Conservation (phyloP, 768 basidiomycete species). For the Termitomyces sp. region DNA sequence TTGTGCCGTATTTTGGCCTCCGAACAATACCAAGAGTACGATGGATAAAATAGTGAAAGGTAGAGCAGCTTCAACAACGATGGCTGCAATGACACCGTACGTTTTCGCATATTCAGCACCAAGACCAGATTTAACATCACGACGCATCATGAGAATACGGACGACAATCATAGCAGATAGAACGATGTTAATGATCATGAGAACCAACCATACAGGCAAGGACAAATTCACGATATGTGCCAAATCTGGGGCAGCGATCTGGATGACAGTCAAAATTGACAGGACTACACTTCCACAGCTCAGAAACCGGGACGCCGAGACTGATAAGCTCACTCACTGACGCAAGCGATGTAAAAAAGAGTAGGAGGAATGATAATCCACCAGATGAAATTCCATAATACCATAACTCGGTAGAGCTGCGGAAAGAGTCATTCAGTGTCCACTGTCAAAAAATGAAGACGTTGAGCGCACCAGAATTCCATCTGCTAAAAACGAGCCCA, state of each 20-base stretch:
- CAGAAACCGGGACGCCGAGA: neutral
- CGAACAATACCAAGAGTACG: constrained; percentile 17
- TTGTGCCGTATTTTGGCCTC: constrained; percentile 14
- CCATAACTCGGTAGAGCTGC: constrained; percentile 9
- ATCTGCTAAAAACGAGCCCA: constrained; percentile 29
- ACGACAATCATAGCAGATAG: constrained; percentile 24
- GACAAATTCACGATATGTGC: constrained; percentile 21
- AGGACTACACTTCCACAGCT: constrained; percentile 17
- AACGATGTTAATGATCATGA: constrained; percentile 25
- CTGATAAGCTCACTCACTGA: constrained; percentile 1
- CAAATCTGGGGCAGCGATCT: constrained; percentile 21
- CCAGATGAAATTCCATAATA: constrained; percentile 6
- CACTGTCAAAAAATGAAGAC: neutral
- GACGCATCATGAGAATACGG: constrained; percentile 25
- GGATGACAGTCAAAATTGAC: constrained; percentile 24
- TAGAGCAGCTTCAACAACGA: constrained; percentile 28
- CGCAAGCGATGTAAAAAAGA: constrained; percentile 7
- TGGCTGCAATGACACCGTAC: constrained; percentile 25
- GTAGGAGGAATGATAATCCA: constrained; percentile 2
- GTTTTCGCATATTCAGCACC: constrained; percentile 19
- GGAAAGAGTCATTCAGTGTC: neutral
- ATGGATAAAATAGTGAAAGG: constrained; percentile 28
- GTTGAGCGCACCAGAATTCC: constrained; percentile 29
- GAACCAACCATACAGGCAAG: constrained; percentile 25
- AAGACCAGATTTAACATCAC: constrained; percentile 14